phyloP scores from a whole-genome alignment of 2,329 filamentous ascomycete genomes.

The Trichophyton simii region DNA sequence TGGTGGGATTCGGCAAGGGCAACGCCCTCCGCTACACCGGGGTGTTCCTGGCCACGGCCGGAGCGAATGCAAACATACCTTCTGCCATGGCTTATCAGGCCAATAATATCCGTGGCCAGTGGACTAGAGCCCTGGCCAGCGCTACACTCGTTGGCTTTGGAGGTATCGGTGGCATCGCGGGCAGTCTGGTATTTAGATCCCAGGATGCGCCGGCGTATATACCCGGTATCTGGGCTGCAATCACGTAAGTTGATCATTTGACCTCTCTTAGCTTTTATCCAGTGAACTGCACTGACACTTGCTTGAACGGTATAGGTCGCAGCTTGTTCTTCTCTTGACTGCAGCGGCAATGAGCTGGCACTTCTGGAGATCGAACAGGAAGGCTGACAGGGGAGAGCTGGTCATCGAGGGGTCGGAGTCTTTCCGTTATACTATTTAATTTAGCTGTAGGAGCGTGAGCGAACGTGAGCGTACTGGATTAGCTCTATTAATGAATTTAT shows the following conservation, averaged over 20 bases:
- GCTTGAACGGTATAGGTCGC: slow-evolving; percentile 17
- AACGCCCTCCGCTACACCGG: slow-evolving; percentile 56
- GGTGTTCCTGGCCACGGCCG: slow-evolving; percentile 63
- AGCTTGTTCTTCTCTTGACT: slow-evolving; percentile 24
- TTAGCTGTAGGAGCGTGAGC: background rate
- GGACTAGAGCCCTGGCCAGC: slow-evolving; percentile 71
- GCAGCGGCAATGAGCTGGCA: slow-evolving; percentile 20
- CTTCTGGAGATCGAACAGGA: slow-evolving; percentile 24
- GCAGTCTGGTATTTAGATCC: slow-evolving; percentile 56
- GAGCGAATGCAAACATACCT: slow-evolving; percentile 66
- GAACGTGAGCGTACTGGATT: no score
- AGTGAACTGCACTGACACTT: background rate
- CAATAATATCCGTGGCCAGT: slow-evolving; percentile 79
- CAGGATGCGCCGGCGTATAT: slow-evolving; percentile 26
- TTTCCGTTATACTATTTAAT: slow-evolving; percentile 28
- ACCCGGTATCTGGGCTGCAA: slow-evolving; percentile 25
- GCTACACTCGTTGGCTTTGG: slow-evolving; percentile 65
- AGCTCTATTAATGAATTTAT: no score
- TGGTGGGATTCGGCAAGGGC: slow-evolving; percentile 55
- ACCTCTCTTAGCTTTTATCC: background rate
- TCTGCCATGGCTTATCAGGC: slow-evolving; percentile 66
- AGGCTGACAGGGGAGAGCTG: slow-evolving; percentile 24
- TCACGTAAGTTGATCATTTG: slow-evolving; percentile 13
- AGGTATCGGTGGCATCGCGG: slow-evolving; percentile 66
- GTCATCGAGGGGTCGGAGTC: slow-evolving; percentile 24